Evolutionary conservation across 1,284 basidiomycete genomes (phyloP), one percentile per base, ranked within the genome.

Genomic region (Grifola frondosa): DNA sequence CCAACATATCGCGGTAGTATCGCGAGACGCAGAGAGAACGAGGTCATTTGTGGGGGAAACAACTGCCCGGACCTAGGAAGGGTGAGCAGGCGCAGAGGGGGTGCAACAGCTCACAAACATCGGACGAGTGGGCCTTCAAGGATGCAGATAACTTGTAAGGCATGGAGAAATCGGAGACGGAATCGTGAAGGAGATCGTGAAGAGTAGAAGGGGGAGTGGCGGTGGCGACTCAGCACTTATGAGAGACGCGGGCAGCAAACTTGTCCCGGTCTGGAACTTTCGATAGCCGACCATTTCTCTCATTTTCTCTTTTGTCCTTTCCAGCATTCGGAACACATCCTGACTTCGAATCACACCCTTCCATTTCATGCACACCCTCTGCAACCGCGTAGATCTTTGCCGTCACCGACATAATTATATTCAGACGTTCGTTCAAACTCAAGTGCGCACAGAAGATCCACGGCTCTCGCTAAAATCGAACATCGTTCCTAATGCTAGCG

Each of bases 1-100:
- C 94, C 94, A 97, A 28, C 82, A 73, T 59, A 95, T 88, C 42
- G 92, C 88, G 15, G 91, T 91, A 10, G 88, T 77, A 73, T 97
- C 94, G 59, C 94, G 82, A 24, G 93, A 95, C 42, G 86, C 88
- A 15, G 91, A 96, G 50, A 96, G 75, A 48, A 97, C 72, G 50
- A 89, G 73, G 55, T 81, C 71, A 64, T 84, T 68, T 25, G 78
- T 77, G 25, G 88, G 86, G 33, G 87, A 79, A 42, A 68, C 75
- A 46, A 92, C 71, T 22, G 78, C 85, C 58, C 87, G 84, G 55
- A 92, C 90, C 87, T 91, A 57, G 50, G 48, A 46, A 48, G 52
- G 46, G 50, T 60, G 50, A 56, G 62, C 48, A 56, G 41, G 44
- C 31, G 46, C 30, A 26, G 34, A 40, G 34, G 43, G 41, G 16